A percentile compares a stretch with the other conserved stretches of the same genome.
These are phyloP conservation scores for Bauhinia variegata DNA, from an alignment of 306 rosid genomes.

Conservation along the genomic window DNA sequence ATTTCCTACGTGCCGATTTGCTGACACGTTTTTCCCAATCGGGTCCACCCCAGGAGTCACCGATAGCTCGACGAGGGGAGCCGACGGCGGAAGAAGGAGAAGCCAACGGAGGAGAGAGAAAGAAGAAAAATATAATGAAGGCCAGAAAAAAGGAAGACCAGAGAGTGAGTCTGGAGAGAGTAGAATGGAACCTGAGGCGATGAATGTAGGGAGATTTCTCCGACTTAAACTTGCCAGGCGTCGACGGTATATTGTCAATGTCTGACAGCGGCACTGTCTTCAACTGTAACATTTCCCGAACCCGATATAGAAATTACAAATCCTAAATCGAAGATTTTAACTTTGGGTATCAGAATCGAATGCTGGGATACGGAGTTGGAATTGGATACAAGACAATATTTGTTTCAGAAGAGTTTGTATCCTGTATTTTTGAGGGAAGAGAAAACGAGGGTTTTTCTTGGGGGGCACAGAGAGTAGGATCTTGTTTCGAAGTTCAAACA, in stretches of 20 bases:
- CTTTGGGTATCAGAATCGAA: neutral
- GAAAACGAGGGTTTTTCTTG: too few relatives aligned
- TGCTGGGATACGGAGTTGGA: neutral
- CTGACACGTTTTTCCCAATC: conserved; percentile 76
- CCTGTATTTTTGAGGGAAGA: too few relatives aligned
- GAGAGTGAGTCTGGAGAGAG: conserved; percentile 59
- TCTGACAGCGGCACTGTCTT: conserved; percentile 48
- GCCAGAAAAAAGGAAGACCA: conserved; percentile 62
- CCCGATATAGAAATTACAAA: too few relatives aligned
- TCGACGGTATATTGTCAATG: conserved; percentile 66
- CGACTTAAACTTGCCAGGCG: conserved; percentile 78
- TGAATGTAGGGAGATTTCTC: conserved; percentile 65
- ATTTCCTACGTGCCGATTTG: conserved; percentile 50
- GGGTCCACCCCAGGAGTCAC: conserved; percentile 72
- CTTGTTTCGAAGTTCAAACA: neutral
- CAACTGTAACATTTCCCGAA: conserved; percentile 58
- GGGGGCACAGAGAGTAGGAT: neutral
- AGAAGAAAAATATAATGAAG: conserved; percentile 45
- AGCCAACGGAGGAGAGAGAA: conserved; percentile 38
- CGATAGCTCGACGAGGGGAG: conserved; percentile 50
- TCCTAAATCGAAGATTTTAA: neutral
- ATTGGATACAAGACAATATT: too few relatives aligned
- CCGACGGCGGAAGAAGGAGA: conserved; percentile 31
- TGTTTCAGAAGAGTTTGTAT: too few relatives aligned
- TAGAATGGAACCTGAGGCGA: conserved; percentile 59